These are phyloP conservation scores for Aspergillus pseudoterreus DNA, from an alignment of 2,329 filamentous ascomycete genomes.

Conservation along the genomic window DNA sequence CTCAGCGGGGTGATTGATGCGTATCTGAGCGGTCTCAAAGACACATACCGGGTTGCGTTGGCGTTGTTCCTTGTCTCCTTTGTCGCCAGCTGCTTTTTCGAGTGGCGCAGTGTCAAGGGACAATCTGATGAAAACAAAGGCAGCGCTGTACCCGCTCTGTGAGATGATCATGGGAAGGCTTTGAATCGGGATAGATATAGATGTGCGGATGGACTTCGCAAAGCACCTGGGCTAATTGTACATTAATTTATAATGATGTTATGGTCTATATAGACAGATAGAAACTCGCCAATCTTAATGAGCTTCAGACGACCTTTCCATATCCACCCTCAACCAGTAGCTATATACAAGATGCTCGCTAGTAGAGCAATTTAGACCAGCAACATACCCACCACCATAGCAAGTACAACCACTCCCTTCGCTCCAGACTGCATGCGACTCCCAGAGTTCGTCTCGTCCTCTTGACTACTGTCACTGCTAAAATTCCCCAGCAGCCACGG, in stretches of 20 bases:
- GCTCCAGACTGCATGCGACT: background rate
- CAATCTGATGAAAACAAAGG: background rate
- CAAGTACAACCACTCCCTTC: constrained; percentile 5
- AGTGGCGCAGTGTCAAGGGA: constrained; percentile 24
- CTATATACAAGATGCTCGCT: background rate
- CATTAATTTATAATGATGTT: background rate
- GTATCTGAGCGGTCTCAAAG: constrained; percentile 18
- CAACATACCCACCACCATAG: constrained; percentile 3
- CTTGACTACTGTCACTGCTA: background rate
- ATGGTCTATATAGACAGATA: too few relatives aligned
- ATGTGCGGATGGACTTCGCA: too few relatives aligned
- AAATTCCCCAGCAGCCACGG: constrained; percentile 17
- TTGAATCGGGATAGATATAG: too few relatives aligned
- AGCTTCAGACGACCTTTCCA: too few relatives aligned
- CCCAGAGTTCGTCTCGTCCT: background rate
- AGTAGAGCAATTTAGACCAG: background rate
- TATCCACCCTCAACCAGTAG: background rate
- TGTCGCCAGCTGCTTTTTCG: constrained; percentile 17
- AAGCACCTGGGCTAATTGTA: too few relatives aligned
- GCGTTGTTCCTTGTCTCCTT: constrained; percentile 17
- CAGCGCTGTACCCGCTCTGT: background rate
- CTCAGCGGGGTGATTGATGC: constrained; percentile 15
- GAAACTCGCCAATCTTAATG: too few relatives aligned
- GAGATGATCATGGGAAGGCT: too few relatives aligned
- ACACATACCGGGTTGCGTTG: constrained; percentile 19